Evolutionary conservation across 2,329 filamentous ascomycete species (phyloP).

Genomic region (Harringtonia aguacate): DNA sequence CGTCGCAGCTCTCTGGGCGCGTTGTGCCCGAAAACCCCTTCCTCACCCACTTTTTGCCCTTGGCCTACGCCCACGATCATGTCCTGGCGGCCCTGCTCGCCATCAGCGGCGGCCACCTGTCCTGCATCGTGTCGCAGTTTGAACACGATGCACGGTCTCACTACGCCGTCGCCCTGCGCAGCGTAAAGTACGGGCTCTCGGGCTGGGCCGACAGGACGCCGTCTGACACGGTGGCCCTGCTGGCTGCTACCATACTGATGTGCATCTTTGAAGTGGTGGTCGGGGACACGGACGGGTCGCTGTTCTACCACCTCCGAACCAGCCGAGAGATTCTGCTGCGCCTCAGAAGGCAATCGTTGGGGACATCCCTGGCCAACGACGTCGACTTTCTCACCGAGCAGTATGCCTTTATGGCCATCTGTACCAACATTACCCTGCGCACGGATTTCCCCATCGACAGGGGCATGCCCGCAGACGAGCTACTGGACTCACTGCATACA

Average conservation of each 20-base stretch:
- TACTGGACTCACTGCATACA: neutral
- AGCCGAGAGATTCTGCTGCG: neutral
- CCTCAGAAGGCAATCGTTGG: neutral
- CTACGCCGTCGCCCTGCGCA: neutral
- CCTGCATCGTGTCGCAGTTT: neutral
- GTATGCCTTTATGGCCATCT: neutral
- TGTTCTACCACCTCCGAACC: neutral
- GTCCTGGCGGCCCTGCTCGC: neutral
- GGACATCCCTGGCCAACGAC: neutral
- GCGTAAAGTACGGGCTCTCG: neutral
- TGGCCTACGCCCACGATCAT: neutral
- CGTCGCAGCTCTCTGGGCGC: neutral
- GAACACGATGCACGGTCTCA: neutral
- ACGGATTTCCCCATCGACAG: neutral
- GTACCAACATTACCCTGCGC: neutral
- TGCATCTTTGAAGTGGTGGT: neutral
- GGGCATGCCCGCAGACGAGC: neutral
- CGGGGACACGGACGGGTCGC: neutral
- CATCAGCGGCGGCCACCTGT: neutral
- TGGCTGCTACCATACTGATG: neutral
- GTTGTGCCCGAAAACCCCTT: neutral
- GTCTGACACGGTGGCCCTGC: neutral
- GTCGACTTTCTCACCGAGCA: neutral
- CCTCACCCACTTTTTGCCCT: neutral
- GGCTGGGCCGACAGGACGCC: neutral